These are phyloP conservation scores for Sclerotiophoma versabilis DNA, from an alignment of 2,329 filamentous ascomycete species.

Conservation along the genomic window DNA sequence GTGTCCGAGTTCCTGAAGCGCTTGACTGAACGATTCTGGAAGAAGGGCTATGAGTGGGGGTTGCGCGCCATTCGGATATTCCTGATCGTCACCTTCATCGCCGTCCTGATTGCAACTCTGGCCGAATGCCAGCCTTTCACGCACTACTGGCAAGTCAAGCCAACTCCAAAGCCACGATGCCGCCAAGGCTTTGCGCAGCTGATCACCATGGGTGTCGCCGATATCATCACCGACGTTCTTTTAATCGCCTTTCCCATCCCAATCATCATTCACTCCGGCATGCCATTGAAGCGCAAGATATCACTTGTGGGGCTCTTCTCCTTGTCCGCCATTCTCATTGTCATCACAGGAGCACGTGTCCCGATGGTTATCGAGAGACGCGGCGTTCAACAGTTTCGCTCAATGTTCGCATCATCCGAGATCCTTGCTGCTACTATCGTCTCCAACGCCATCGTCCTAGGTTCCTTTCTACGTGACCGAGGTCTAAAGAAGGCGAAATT, in stretches of 20 bases:
- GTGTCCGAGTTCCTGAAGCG: conserved; percentile 92
- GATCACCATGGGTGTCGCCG: conserved; percentile 86
- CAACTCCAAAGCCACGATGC: conserved; percentile 85
- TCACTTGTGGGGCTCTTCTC: conserved; percentile 84
- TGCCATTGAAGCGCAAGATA: conserved; percentile 78
- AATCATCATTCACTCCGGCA: conserved; percentile 80
- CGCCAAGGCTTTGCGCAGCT: conserved; percentile 87
- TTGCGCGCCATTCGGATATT: conserved; percentile 77
- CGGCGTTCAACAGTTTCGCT: conserved; percentile 85
- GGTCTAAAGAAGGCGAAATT: conserved; percentile 88
- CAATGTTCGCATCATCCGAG: conserved; percentile 87
- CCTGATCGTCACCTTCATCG: conserved; percentile 79
- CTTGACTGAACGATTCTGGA: conserved; percentile 83
- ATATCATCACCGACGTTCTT: conserved; percentile 86
- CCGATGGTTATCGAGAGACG: conserved; percentile 73
- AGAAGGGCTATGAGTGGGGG: conserved; percentile 74
- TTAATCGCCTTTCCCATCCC: conserved; percentile 89
- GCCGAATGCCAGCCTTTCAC: conserved; percentile 74
- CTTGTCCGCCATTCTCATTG: conserved; percentile 80
- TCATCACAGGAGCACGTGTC: conserved; percentile 81
- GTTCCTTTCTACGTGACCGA: conserved; percentile 89
- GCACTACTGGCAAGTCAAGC: conserved; percentile 65
- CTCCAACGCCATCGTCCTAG: conserved; percentile 87
- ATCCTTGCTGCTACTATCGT: conserved; percentile 87
- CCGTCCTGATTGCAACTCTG: conserved; percentile 80